Evolutionary conservation across 2,329 filamentous ascomycete genomes (phyloP).

Genomic region (Sporothrix sp.): DNA sequence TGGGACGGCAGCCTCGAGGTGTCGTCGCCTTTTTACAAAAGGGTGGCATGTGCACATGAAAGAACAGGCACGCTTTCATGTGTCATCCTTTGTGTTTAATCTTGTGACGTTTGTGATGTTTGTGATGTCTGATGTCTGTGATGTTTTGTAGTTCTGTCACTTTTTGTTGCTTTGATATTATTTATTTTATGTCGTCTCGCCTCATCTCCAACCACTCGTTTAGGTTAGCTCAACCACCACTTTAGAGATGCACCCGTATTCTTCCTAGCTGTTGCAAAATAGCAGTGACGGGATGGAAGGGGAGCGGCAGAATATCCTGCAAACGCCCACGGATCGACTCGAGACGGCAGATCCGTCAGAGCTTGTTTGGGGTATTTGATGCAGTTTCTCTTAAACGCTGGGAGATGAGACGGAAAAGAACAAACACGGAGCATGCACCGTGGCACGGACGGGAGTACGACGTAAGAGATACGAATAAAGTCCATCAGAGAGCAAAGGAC

Average conservation of each 20-base stretch:
- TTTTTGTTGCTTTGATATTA: neutral
- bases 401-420: neutral
- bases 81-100: neutral
- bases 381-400: neutral
- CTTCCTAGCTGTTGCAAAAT: conserved; percentile 1
- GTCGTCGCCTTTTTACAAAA: no score
- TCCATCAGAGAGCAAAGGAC: neutral
- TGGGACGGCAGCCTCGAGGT: neutral
- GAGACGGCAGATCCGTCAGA: neutral
- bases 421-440: neutral
- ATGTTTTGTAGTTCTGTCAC: no score
- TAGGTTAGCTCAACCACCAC: neutral
- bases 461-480: neutral
- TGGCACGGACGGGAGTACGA: no score
- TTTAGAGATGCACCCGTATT: neutral
- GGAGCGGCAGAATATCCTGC: no score
- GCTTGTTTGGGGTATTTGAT: neutral
- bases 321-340: no score
- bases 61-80: no score
- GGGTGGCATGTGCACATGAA: no score
- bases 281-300: no score
- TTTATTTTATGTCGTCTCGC: neutral
- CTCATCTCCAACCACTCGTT: conserved; percentile 1
- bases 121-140: no score
- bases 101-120: no score